Evolutionary conservation across 257 asterid genomes (phyloP).

Genomic region (Solanum clarkiae): DNA sequence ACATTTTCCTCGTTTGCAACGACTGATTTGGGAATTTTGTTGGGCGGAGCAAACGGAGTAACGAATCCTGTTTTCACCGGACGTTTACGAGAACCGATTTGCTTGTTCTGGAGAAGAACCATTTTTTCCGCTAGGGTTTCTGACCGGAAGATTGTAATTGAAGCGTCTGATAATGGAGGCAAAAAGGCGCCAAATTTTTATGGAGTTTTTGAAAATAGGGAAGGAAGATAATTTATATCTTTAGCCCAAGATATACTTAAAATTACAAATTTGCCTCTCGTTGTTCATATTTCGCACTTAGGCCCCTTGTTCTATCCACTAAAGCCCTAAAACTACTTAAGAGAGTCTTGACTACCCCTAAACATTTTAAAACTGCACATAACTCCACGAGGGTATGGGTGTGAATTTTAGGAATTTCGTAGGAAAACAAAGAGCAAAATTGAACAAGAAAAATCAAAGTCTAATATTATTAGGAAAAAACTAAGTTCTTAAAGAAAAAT

Average conservation of each 20-base stretch:
- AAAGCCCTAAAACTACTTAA: neutral
- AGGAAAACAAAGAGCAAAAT: too few relatives aligned
- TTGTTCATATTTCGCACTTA: neutral
- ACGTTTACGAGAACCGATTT: slow-evolving; percentile 32
- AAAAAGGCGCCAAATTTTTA: slow-evolving; percentile 2
- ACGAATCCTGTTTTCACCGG: slow-evolving; percentile 31
- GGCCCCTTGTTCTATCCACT: neutral
- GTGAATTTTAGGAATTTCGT: too few relatives aligned
- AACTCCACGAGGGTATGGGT: neutral
- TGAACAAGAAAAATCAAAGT: too few relatives aligned
- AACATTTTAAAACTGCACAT: neutral
- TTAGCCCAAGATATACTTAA: neutral
- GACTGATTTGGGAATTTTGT: slow-evolving; percentile 28
- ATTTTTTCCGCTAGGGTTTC: neutral
- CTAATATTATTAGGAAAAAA: too few relatives aligned
- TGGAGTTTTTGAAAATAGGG: neutral
- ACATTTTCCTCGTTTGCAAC: neutral
- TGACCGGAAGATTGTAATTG: neutral
- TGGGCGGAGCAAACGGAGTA: slow-evolving; percentile 34
- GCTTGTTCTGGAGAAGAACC: slow-evolving; percentile 19
- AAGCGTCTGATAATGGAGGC: neutral
- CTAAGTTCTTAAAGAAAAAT: too few relatives aligned
- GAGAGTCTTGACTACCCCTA: neutral
- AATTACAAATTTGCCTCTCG: neutral
- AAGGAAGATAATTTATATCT: neutral